Conservation (phyloP, 805 yeast species). For the Yarrowia sp. region DNA sequence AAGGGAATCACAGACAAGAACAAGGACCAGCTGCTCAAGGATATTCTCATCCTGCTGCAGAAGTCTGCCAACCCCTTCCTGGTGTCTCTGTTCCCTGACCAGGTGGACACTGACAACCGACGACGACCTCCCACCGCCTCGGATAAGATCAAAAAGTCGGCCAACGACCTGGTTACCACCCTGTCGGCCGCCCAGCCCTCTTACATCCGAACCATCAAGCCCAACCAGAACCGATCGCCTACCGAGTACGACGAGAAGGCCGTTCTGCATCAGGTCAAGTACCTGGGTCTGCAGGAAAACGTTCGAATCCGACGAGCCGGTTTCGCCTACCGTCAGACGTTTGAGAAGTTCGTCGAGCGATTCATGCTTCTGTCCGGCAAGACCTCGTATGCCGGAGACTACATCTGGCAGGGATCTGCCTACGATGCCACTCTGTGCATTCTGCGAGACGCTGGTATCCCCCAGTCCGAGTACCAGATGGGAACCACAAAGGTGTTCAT, state of each 20-base stretch:
- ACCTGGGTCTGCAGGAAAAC: conserved; percentile 94
- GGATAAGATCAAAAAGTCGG: conserved; percentile 90
- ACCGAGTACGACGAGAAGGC: conserved; percentile 86
- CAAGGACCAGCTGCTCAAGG: conserved; percentile 91
- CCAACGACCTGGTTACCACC: conserved; percentile 88
- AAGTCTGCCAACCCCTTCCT: conserved; percentile 74
- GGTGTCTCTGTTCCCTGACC: conserved; percentile 64
- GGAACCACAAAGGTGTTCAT: conserved; percentile 93
- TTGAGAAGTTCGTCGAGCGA: conserved; percentile 94
- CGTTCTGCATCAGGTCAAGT: conserved; percentile 94
- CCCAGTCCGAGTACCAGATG: conserved; percentile 81
- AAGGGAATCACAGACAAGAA: conserved; percentile 93
- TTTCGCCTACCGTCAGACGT: conserved; percentile 95
- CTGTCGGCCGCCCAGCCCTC: conserved; percentile 92
- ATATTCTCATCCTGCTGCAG: conserved; percentile 77
- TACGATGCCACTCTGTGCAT: conserved; percentile 61
- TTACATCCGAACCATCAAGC: conserved; percentile 96
- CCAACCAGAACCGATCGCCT: conserved; percentile 91
- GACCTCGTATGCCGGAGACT: conserved; percentile 91
- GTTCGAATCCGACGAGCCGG: conserved; percentile 98
- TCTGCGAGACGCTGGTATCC: conserved; percentile 69
- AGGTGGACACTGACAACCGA: conserved; percentile 67
- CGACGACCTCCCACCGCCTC: conserved; percentile 95
- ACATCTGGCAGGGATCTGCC: conserved; percentile 68
- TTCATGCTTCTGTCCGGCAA: conserved; percentile 85